Percentiles rank a stretch among this genome's conserved stretches.
These are phyloP conservation scores for Penicillium sp. DNA, from an alignment of 2,329 filamentous ascomycete genomes.

Conservation along the genomic window DNA sequence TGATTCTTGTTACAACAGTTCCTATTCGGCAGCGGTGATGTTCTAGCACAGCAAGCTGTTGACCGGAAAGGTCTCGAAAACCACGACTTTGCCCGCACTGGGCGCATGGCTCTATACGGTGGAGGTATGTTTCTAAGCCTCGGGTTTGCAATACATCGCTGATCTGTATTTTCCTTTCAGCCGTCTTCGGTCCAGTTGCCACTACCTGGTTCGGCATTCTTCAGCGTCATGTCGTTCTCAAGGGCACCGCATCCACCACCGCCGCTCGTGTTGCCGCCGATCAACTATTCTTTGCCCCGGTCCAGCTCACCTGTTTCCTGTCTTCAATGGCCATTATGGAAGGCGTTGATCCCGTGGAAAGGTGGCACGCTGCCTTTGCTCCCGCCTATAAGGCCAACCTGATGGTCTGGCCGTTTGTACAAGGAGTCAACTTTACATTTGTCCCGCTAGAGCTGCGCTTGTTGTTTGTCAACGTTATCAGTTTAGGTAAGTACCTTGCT, in stretches of 20 bases:
- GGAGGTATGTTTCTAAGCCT: slow-evolving; percentile 39
- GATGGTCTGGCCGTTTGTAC: slow-evolving; percentile 82
- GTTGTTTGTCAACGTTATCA: slow-evolving; percentile 81
- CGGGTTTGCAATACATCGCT: not conserved
- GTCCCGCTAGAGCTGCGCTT: slow-evolving; percentile 80
- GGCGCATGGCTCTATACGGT: slow-evolving; percentile 50
- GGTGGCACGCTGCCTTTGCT: slow-evolving; percentile 68
- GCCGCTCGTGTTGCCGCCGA: slow-evolving; percentile 75
- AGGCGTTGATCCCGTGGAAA: slow-evolving; percentile 63
- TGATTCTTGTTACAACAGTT: slow-evolving; percentile 47
- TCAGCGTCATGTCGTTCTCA: slow-evolving; percentile 65
- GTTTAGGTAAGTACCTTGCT: slow-evolving; percentile 53
- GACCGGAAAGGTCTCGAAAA: slow-evolving; percentile 74
- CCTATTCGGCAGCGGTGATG: slow-evolving; percentile 88
- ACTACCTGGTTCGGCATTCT: slow-evolving; percentile 85
- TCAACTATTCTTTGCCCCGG: slow-evolving; percentile 80
- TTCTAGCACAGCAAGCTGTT: slow-evolving; percentile 85
- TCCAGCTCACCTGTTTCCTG: slow-evolving; percentile 78
- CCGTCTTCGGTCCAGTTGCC: slow-evolving; percentile 81
- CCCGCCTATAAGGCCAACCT: slow-evolving; percentile 78
- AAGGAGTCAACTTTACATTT: slow-evolving; percentile 82
- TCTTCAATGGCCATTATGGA: slow-evolving; percentile 81
- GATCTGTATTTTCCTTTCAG: slow-evolving; percentile 30
- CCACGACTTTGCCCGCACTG: slow-evolving; percentile 61
- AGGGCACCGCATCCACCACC: slow-evolving; percentile 66